A percentile compares a stretch with the other conserved stretches of the same genome.
Conservation (phyloP, 2,329 filamentous ascomycete species). For the Aspergillus sp. region DNA sequence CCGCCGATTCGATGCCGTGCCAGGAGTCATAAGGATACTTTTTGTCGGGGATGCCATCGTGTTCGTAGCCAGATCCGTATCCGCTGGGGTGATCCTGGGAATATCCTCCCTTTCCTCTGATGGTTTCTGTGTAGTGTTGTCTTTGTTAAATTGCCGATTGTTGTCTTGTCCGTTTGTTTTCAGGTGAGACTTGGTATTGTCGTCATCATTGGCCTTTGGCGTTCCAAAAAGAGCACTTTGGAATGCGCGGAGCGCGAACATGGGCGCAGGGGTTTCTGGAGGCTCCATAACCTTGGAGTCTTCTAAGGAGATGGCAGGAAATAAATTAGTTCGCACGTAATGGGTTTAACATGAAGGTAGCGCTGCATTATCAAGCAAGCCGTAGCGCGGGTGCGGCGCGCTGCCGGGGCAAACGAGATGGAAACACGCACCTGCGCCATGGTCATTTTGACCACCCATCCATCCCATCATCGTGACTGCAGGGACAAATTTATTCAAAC, state of each 20-base stretch:
- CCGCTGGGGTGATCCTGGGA: conserved; percentile 21
- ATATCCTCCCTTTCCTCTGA: conserved; percentile 21
- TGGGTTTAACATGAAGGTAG: background rate
- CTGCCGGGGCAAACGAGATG: conserved; percentile 13
- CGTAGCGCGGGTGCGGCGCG: conserved; percentile 1
- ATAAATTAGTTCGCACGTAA: conserved; percentile 16
- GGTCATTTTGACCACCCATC: conserved; percentile 32
- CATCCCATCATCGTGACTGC: conserved; percentile 34
- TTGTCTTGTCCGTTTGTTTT: conserved; percentile 16
- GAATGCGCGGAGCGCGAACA: conserved; percentile 67
- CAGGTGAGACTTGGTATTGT: conserved; percentile 21
- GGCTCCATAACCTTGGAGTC: conserved; percentile 57
- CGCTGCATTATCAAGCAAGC: conserved; percentile 12
- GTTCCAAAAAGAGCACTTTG: conserved; percentile 66
- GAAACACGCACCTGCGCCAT: conserved; percentile 28
- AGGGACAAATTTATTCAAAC: conserved; percentile 13
- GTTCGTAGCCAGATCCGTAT: conserved; percentile 27
- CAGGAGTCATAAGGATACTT: conserved; percentile 65
- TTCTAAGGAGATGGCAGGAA: conserved; percentile 23
- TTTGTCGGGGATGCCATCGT: conserved; percentile 54
- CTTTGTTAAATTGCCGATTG: conserved; percentile 22
- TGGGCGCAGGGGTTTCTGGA: conserved; percentile 64
- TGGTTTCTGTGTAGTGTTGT: conserved; percentile 20
- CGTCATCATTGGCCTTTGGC: conserved; percentile 52
- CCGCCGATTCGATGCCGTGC: conserved; percentile 55